Percentiles rank a stretch among this genome's conserved stretches.
Conservation (phyloP, 805 yeast genomes). For the Nematodospora valgi region DNA sequence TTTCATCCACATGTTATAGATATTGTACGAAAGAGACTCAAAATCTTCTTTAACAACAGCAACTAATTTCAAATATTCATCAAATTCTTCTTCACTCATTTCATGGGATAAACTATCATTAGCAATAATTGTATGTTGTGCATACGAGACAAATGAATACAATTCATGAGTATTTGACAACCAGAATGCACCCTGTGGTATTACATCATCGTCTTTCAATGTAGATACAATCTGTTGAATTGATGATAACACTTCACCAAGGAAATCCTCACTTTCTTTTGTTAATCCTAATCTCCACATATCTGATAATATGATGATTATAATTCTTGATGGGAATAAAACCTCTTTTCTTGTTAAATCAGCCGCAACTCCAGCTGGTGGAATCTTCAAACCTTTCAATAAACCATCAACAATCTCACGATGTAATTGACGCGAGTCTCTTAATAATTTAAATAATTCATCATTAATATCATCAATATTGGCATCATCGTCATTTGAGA, state of each 20-base stretch:
- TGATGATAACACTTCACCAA: slow-evolving; percentile 83
- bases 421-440: slow-evolving; percentile 70
- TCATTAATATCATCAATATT: slow-evolving; percentile 68
- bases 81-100: slow-evolving; percentile 86
- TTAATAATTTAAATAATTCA: slow-evolving; percentile 66
- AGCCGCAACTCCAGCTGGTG: slow-evolving; percentile 80
- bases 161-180: slow-evolving; percentile 93
- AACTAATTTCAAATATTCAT: slow-evolving; percentile 83
- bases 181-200: slow-evolving; percentile 96
- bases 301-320: slow-evolving; percentile 87
- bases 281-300: slow-evolving; percentile 98
- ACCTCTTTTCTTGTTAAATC: slow-evolving; percentile 86
- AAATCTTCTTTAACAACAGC: slow-evolving; percentile 92
- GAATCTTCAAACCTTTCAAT: slow-evolving; percentile 79
- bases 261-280: slow-evolving; percentile 82
- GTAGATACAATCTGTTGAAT: slow-evolving; percentile 80
- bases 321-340: slow-evolving; percentile 91
- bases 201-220: slow-evolving; percentile 81
- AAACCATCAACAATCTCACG: slow-evolving; percentile 84
- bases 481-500: slow-evolving; percentile 50
- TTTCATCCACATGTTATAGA: slow-evolving; percentile 96
- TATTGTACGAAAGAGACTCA: slow-evolving; percentile 87
- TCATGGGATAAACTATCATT: slow-evolving; percentile 77
- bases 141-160: slow-evolving; percentile 90
- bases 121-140: slow-evolving; percentile 85